Base-by-base conservation (phyloP, 257 asterid genomes). In the Sherardia arvensis region DNA sequence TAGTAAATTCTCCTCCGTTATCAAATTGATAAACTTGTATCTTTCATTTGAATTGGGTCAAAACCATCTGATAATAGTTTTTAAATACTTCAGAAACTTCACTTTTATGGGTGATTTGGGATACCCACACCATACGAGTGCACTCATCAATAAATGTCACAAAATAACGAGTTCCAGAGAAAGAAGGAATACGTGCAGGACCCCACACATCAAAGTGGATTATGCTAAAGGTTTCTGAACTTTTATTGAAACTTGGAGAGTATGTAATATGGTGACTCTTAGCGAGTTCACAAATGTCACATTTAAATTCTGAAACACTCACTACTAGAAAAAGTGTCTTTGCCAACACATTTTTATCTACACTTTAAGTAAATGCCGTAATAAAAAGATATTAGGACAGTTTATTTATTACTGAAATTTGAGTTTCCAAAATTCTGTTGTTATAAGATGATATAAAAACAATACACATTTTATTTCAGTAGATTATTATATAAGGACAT, bases 131-230 rank as follows among this genome's bases (percentile, higher is more conserved):
- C 53, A 64, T 43, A 0, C 66, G 5, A 0, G 63, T 64, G 14
- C 69, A 66, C 53, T 67, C 73, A 67, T 72, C 64, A 34, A 61
- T 72, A 43, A 72, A 22, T 43, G 0, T 32, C 34, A 32, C 34
- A 26, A 59, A n/a, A 66, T 14, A 10, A 69, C 49, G 9, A 54
- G 27, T 30, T 66, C 21, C 2, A 11, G 15, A 38, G 65, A 21
- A 28, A 59, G 71, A 1, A 67, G 68, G 61, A 29, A 72, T 2
- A 60, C 25, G 23, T 66, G 65, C 4, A 62, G 60, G 38, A 64
- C 67, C 2, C 65, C 43, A 32, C 34, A 32, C 34, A 32, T 32
- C 34, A 32, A 8, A 32, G 34, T 32, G 36, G 36, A 32, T 32
- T 4, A 53, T 58, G 4, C 0, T n/a, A 29, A 72, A 72, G 8